Base-by-base conservation (phyloP, 2,329 filamentous ascomycete genomes). In the Sodiomyces alkalinus region DNA sequence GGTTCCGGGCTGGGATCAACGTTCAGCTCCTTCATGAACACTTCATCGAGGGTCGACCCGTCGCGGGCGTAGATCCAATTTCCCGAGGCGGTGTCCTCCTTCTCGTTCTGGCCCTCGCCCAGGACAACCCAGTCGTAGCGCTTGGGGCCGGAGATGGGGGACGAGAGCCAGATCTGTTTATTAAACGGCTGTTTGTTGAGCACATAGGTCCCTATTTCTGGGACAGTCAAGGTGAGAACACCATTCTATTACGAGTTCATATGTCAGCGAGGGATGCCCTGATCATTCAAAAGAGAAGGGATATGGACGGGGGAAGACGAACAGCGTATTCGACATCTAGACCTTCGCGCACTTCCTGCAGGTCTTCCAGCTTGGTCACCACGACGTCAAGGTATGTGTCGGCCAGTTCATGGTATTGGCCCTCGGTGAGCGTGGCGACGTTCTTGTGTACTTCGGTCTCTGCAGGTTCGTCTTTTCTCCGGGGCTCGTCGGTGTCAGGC, bases 101-200 rank as follows among this genome's bases (percentile, higher is more conserved):
- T 92, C 47, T 83, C 68, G 43, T 74, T 55, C 61, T 85, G 79
- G 18, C 68, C 63, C 42, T 90, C 81, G 33, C 75, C 73, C 26
- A 61, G 42, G 28, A 86, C 51, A 31, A 92, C 79, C 69, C 81
- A 98, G 53, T 96, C 86, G 58, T 78, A 98, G 33, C 87, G 76
- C 58, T 94, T 94, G 10, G 90, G 90, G 0, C 90, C 90, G 5
- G 81, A 86, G 30, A 83, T 62, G 4, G 90, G 90, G 23, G 83
- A 92, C 20, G 82, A 90, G 25, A 96, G 72, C 90, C 90, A 98
- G 47, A 98, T 93, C 50, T 80, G 90, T 62, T 85, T 90, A 64
- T 94, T 96, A 13, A 87, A 85, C 0, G 90, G 90, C 53, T 98
- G 90, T 56, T 98, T 98, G 69, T 98, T 98, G 57, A 98, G 68